Base-by-base conservation (phyloP, 2,329 filamentous ascomycete species). In the Exophiala sp. region DNA sequence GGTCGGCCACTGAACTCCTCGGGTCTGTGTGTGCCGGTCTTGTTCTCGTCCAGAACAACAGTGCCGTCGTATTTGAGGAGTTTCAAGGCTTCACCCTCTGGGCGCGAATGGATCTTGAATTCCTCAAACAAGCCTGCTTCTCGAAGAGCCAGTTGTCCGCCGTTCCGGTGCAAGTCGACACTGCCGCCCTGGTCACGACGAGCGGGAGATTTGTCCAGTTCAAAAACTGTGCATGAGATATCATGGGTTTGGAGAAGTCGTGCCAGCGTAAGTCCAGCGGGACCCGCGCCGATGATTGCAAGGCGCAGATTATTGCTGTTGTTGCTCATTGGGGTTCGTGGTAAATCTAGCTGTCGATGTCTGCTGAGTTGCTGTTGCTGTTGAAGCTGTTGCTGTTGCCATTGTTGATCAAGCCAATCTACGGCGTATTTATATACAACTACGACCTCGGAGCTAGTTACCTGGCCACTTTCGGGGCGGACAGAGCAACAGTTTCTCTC, bases 131-230 rank as follows among this genome's bases (percentile, higher is more conserved):
- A 63, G 0, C 69, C 70, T 2, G 75, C 75, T 48, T 75, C 71
- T 45, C 70, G 70, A 41, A 81, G 60, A 0, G 77, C 77, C 2
- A 67, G 64, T 24, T 80, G 70, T 0, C 78, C 78, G 1, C 73
- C 73, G 2, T 65, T 55, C 0, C 70, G 71, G 55, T 81, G 77
- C 7, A 82, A 63, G 57, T 81, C 78, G 2, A 82, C 69, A 2
- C 67, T 74, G 7, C 78, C 77, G 24, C 77, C 77, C 59, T 79
- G 73, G 22, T 49, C 4, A 35, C 73, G 68, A 46, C 70, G 70
- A 52, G 72, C 58, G n/a, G 70, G 67, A 2, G 68, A 67, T 16
- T 48, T 55, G 19, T 64, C 59, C 39, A 68, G 65, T 63, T 80
- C 74, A 57, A 73, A 82, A 21, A 82, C 64, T 5, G 69, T 73